A percentile compares a stretch with the other conserved stretches of the same genome.
phyloP scores from a whole-genome alignment of 768 basidiomycete genomes.

The Austroboletus eburneus region DNA sequence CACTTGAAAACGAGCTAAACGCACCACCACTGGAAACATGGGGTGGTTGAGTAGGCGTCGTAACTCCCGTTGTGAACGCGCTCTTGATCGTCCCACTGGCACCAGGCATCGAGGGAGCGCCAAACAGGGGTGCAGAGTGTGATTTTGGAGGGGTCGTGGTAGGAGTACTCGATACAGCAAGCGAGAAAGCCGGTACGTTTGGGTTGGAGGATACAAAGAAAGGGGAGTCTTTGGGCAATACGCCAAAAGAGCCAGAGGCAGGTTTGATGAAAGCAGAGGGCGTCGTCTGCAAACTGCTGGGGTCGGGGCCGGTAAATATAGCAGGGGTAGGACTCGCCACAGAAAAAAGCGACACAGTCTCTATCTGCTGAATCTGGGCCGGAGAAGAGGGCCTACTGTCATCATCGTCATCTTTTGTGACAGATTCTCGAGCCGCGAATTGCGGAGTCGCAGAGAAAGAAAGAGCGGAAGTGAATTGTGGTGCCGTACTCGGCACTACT shows the following conservation, averaged over 20 bases:
- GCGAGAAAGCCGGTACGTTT: slow-evolving; percentile 35
- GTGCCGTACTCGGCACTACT: slow-evolving; percentile 2
- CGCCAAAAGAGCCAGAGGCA: slow-evolving; percentile 33
- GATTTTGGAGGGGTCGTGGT: slow-evolving; percentile 22
- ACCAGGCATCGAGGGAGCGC: slow-evolving; percentile 34
- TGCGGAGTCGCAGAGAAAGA: slow-evolving; percentile 2
- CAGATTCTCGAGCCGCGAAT: slow-evolving; percentile 11
- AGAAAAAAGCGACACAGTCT: slow-evolving; percentile 8
- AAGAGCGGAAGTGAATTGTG: neutral
- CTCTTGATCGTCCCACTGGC: slow-evolving; percentile 16
- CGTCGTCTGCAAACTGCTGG: slow-evolving; percentile 36
- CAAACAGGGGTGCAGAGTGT: slow-evolving; percentile 33
- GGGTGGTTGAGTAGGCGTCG: slow-evolving; percentile 7
- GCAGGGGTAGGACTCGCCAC: slow-evolving; percentile 23
- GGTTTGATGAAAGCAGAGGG: slow-evolving; percentile 36
- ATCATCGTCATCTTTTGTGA: slow-evolving; percentile 5
- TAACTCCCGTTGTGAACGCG: slow-evolving; percentile 12
- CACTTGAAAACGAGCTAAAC: slow-evolving; percentile 29
- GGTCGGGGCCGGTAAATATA: slow-evolving; percentile 34
- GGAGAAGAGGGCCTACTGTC: slow-evolving; percentile 32
- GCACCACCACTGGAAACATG: slow-evolving; percentile 16
- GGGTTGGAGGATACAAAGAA: slow-evolving; percentile 45
- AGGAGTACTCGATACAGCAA: slow-evolving; percentile 12
- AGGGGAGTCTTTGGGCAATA: slow-evolving; percentile 43
- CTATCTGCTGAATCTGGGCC: slow-evolving; percentile 2